Base-by-base conservation (phyloP, 768 basidiomycete species). In the Lentinula sp. region DNA sequence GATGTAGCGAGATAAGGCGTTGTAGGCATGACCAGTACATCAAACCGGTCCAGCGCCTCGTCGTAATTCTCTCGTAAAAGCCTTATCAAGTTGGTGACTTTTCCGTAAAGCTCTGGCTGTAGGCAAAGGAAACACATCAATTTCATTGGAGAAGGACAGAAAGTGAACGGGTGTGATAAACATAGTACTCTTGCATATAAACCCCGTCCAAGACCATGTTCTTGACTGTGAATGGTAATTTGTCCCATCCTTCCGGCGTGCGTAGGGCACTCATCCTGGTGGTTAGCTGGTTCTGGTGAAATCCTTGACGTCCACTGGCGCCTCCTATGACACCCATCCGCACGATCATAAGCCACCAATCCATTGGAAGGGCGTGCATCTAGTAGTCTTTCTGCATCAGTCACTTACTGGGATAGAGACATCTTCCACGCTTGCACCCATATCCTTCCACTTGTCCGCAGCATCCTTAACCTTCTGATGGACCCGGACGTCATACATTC, bases 11-110 rank as follows among this genome's bases (percentile, higher is more conserved):
- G 50, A 23, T 54, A 60, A n/a, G 59, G 59, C n/a, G 42, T 54
- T 6, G 59, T 60, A 43, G 59, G 59, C 59, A 53, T 60, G 34
- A 60, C 52, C 23, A 60, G 59, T 15, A 60, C 23, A 18, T 60
- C 59, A 11, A 37, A 50, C 10, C 42, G 28, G 8, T n/a, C 21
- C 21, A 60, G 37, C 3, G 59, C 59, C 15, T 51, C 39, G 16
- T 50, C 46, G 28, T 60, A 60, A 9, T 52, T 54, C 5, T 39
- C 23, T 39, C 59, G 59, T 16, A 60, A 31, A 40, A 39, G 49
- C 5, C 32, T 49, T 5, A 54, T 28, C 39, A 39, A 23, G 39
- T 53, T 60, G 9, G 35, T 40, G 16, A 50, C 59, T 42, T 60
- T 60, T 9, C 59, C 59, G 39, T 52, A 54, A 8, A 60, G 50